Evolutionary conservation across 192 early-diverging fungal species (phyloP).

Genomic region (Glomus cerebriforme): DNA sequence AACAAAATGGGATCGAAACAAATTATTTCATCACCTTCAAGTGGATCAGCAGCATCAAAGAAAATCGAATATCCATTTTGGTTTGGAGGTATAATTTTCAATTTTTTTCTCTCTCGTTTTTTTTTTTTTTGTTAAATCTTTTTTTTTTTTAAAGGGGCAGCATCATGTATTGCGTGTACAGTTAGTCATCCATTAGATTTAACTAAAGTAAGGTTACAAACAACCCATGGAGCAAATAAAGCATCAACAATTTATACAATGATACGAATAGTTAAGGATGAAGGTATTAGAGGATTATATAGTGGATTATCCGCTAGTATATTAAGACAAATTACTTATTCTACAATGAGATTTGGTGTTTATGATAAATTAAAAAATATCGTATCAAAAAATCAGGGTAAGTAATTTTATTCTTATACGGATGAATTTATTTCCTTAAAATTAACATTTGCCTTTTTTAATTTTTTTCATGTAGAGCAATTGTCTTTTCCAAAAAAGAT

Average conservation of each 20-base stretch:
- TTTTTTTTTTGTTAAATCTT: conserved; percentile 4
- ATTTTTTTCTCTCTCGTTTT: neutral
- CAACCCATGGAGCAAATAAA: conserved; percentile 59
- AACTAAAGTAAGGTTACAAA: conserved; percentile 91
- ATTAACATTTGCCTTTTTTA: neutral
- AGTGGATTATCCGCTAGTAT: conserved; percentile 71
- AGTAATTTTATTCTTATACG: conserved; percentile 1
- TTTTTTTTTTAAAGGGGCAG: conserved; percentile 44
- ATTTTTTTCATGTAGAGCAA: conserved; percentile 34
- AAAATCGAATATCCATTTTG: conserved; percentile 50
- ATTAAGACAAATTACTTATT: conserved; percentile 78
- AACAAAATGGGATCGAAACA: neutral
- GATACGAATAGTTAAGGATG: conserved; percentile 66
- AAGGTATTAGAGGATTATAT: conserved; percentile 71
- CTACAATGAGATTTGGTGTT: conserved; percentile 75
- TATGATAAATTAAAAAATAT: conserved; percentile 72
- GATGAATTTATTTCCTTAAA: neutral
- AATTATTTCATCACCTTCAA: neutral
- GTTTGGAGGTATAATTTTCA: conserved; percentile 46
- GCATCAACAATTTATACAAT: conserved; percentile 73
- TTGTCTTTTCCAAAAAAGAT: conserved; percentile 47
- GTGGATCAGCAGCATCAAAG: neutral
- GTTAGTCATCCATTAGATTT: conserved; percentile 85
- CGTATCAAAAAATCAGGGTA: conserved; percentile 51
- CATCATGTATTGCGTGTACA: conserved; percentile 58